Evolutionary conservation across 148 eudicot genomes (phyloP), one percentile per base, ranked within the genome.

Genomic region (Simmondsia chinensis): DNA sequence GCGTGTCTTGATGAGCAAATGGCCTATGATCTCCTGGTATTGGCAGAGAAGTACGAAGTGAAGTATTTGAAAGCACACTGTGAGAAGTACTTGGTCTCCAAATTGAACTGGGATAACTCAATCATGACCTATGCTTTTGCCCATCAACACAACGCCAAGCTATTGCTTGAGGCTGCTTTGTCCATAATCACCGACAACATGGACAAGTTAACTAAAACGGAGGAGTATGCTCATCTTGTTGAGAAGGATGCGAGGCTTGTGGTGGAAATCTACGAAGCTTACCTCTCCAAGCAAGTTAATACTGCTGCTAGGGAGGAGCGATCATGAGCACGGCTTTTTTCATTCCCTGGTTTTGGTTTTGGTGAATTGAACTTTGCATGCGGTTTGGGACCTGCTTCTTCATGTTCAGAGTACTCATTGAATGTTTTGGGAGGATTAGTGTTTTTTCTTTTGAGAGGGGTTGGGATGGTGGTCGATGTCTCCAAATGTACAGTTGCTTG

Each of bases 1-100:
- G 79, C 87, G 10, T 50, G 67, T 58, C 79, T 87, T 37, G 94
- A 87, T 36, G 84, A 82, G 71, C 79, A 71, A 42, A 60, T 82
- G 77, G 94, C 77, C 1, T 82, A 60, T 40, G 81, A 87, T 53
- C 94, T 87, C 20, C 50, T 87, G 35, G 74, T 82, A 10, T 48
- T 87, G 50, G 96, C 75, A 20, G 96, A 87, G 31, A 87, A 87
- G 48, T 87, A 87, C 35, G 75, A 82, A 69, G 96, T 87, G 46
- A 79, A 73, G 49, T 80, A 82, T 64, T 65, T 87, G 28, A 87
- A 82, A 77, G 65, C 66, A 1, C 70, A 76, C 52, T 87, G 93
- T 38, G 96, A 82, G 66, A 87, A 76, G 47, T 82, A 65, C 65
- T 59, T 87, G 41, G 61, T 87, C 31, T 82, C 96, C 24, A 79